These are phyloP conservation scores for Zymoseptoria crescenta DNA, from an alignment of 2,329 filamentous ascomycete genomes.

Conservation along the genomic window DNA sequence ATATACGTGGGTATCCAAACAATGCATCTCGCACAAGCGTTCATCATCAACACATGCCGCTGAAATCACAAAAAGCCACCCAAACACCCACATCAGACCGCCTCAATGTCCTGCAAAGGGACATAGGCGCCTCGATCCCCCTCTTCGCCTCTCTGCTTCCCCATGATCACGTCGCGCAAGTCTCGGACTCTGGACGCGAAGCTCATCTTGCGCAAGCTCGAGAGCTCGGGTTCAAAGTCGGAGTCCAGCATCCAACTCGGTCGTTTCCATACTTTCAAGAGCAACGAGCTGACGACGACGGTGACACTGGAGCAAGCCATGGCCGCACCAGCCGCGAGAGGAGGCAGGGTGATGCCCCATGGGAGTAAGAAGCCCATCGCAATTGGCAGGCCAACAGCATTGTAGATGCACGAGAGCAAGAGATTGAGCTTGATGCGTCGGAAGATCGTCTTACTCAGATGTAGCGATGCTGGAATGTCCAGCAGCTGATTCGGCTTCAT, in stretches of 20 bases:
- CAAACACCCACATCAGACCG: conserved; percentile 17
- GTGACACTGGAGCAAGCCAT: conserved; percentile 90
- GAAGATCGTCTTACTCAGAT: conserved; percentile 80
- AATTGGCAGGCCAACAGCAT: conserved; percentile 81
- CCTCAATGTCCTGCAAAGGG: conserved; percentile 35
- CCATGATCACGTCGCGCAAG: conserved; percentile 15
- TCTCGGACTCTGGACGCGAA: conserved; percentile 6
- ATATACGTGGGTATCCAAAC: neutral
- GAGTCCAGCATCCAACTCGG: conserved; percentile 66
- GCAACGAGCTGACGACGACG: conserved; percentile 74
- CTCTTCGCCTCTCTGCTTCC: conserved; percentile 28
- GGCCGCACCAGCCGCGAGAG: conserved; percentile 87
- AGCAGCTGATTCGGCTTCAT: conserved; percentile 90
- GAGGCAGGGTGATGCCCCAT: conserved; percentile 77
- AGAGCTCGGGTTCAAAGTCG: conserved; percentile 9
- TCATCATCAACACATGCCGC: neutral
- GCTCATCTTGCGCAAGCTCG: conserved; percentile 3
- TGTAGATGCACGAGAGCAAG: conserved; percentile 88
- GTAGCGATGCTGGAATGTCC: conserved; percentile 79
- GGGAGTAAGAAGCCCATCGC: conserved; percentile 96
- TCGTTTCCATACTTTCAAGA: conserved; percentile 78
- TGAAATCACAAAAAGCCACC: neutral
- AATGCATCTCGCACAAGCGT: neutral
- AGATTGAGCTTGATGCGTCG: conserved; percentile 88
- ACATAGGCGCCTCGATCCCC: conserved; percentile 38